Evolutionary conservation across 2,329 filamentous ascomycete genomes (phyloP).

Genomic region (Teratosphaeriaceae sp.): DNA sequence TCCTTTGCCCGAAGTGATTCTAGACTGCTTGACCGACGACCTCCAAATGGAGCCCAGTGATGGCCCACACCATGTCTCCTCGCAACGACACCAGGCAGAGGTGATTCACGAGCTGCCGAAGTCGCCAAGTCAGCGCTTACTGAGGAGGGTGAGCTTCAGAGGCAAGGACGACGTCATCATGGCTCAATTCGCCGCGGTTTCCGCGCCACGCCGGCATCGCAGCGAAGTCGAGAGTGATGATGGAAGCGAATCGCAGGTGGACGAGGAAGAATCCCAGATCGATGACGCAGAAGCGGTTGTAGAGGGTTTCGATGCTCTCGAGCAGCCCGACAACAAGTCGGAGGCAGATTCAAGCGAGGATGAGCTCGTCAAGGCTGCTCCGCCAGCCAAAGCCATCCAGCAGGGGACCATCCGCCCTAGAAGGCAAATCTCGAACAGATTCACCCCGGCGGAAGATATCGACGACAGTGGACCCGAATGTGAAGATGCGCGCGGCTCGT

Average conservation of each 20-base stretch:
- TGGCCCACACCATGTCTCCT: neutral
- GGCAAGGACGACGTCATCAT: conserved; percentile 14
- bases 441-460: neutral
- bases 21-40: conserved; percentile 11
- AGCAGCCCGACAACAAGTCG: neutral
- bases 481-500: too few species aligned
- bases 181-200: conserved; percentile 21
- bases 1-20: conserved; percentile 22
- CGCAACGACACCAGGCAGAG: neutral
- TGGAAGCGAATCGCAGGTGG: conserved; percentile 11
- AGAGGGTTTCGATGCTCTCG: neutral
- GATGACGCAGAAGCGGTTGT: conserved; percentile 8
- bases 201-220: conserved; percentile 15
- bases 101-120: neutral
- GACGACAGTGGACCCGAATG: neutral
- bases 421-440: neutral
- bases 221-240: conserved; percentile 10
- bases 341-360: neutral
- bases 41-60: conserved; percentile 5
- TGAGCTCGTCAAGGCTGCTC: neutral
- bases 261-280: conserved; percentile 7
- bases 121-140: neutral
- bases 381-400: neutral
- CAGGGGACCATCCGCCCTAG: neutral
- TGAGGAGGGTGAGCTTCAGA: conserved; percentile 15